Percentiles rank a stretch among this genome's conserved stretches.
Conservation (phyloP, 768 basidiomycete genomes). For the Multifurca ochricompacta region DNA sequence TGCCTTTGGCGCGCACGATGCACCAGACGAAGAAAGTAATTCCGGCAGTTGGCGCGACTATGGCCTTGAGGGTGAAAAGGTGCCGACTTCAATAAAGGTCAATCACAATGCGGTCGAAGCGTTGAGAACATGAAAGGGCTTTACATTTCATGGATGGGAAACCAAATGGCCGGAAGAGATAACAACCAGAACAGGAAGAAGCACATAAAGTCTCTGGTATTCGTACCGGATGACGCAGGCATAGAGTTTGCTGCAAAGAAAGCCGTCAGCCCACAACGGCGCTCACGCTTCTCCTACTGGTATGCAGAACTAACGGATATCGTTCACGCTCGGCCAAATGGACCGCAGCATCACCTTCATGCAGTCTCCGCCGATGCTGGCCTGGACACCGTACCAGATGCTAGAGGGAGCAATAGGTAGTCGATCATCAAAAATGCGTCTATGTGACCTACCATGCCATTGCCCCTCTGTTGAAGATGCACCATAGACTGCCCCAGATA, state of each 20-base stretch:
- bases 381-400: slow-evolving; percentile 73
- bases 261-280: neutral
- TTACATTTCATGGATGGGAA: slow-evolving; percentile 75
- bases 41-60: slow-evolving; percentile 63
- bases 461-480: slow-evolving; percentile 64
- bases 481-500: slow-evolving; percentile 71
- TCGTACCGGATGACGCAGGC: slow-evolving; percentile 67
- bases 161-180: slow-evolving; percentile 73
- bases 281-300: neutral
- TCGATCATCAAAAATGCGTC: neutral
- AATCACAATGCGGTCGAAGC: slow-evolving; percentile 8
- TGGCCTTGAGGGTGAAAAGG: slow-evolving; percentile 72
- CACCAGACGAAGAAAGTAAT: slow-evolving; percentile 73
- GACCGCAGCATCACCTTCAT: slow-evolving; percentile 65
- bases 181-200: slow-evolving; percentile 87
- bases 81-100: slow-evolving; percentile 43
- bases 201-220: slow-evolving; percentile 64
- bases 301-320: slow-evolving; percentile 44
- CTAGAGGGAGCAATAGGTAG: slow-evolving; percentile 27
- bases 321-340: slow-evolving; percentile 68
- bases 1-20: slow-evolving; percentile 67
- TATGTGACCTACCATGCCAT: slow-evolving; percentile 54
- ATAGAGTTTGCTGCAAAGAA: slow-evolving; percentile 51
- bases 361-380: slow-evolving; percentile 77
- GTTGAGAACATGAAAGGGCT: slow-evolving; percentile 8